Conservation (phyloP, 495 filamentous ascomycete genomes). For the Neurospora cerealis region DNA sequence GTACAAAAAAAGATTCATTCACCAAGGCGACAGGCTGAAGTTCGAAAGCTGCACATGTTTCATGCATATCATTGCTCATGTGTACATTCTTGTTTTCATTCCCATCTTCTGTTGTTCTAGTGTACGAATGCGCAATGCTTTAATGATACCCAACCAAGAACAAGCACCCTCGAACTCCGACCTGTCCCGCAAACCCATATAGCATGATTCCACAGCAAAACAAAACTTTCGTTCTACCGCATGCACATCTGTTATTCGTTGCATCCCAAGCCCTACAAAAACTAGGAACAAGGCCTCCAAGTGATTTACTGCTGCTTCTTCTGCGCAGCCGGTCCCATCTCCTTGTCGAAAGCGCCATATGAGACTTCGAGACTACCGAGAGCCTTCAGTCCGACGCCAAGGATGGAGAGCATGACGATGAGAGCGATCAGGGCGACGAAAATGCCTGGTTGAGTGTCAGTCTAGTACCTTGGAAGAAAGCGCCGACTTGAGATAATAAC, state of each 20-base stretch:
- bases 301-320: constrained; percentile 61
- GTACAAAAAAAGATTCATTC: not conserved
- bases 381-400: constrained; percentile 67
- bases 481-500: not conserved
- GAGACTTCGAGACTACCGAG: constrained; percentile 73
- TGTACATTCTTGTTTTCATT: not conserved
- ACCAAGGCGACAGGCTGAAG: not conserved
- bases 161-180: not conserved
- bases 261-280: not conserved
- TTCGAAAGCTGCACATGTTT: not conserved
- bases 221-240: not conserved
- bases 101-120: not conserved
- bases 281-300: not conserved
- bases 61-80: not conserved
- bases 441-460: constrained; percentile 30
- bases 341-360: constrained; percentile 93
- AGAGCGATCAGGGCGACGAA: constrained; percentile 64
- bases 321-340: constrained; percentile 76
- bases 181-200: not conserved
- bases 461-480: not conserved
- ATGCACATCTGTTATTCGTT: not conserved
- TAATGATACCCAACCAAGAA: not conserved
- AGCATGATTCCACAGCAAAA: not conserved
- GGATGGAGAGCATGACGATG: constrained; percentile 59
- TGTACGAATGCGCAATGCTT: not conserved